phyloP scores from a whole-genome alignment of 768 basidiomycete genomes.

The Leccinellum luteum region DNA sequence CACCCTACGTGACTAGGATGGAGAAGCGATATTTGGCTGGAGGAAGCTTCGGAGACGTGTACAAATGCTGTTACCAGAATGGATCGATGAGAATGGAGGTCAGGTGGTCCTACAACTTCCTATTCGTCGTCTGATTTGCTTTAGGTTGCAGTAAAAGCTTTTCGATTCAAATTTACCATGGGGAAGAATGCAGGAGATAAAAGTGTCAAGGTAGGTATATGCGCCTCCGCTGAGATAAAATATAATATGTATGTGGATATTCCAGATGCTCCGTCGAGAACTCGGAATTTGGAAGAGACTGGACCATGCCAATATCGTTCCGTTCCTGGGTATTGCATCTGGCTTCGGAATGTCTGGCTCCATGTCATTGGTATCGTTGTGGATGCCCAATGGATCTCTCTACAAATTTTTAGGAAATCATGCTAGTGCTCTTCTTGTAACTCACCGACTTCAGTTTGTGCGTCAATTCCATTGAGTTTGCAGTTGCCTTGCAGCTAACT shows the following conservation, averaged over 20 bases:
- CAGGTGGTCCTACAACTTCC: neutral
- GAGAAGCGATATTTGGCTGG: neutral
- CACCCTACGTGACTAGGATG: neutral
- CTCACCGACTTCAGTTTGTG: neutral
- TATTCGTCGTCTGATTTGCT: neutral
- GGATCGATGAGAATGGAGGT: neutral
- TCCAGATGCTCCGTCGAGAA: neutral
- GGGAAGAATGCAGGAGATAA: neutral
- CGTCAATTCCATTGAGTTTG: neutral
- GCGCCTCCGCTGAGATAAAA: neutral
- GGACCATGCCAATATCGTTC: neutral
- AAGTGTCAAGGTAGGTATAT: neutral
- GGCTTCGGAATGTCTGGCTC: neutral
- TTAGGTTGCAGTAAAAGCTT: neutral
- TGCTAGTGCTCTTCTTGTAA: neutral
- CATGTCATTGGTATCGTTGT: neutral
- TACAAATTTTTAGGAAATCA: neutral
- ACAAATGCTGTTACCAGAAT: neutral
- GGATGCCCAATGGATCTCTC: neutral
- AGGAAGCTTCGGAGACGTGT: neutral
- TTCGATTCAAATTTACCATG: neutral
- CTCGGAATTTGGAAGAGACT: neutral
- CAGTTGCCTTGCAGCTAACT: neutral
- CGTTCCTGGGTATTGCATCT: neutral
- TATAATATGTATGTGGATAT: neutral